Percentiles rank a stretch among this genome's conserved stretches.
phyloP scores from a whole-genome alignment of 176 grass and related monocot species.

The Triticum dicoccoides region DNA sequence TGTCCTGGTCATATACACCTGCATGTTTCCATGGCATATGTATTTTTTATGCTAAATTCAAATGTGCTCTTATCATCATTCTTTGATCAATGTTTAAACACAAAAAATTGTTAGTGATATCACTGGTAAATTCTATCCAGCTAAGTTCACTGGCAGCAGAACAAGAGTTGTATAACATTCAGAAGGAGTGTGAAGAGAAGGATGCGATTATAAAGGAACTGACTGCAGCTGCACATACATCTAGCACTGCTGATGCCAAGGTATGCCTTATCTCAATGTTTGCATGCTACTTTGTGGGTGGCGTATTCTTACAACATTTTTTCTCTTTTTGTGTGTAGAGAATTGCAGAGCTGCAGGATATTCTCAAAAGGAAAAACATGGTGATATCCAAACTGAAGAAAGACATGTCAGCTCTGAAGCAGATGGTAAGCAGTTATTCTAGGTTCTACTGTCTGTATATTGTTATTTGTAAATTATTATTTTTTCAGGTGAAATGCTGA shows the following conservation, averaged over 20 bases:
- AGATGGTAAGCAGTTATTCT: constrained; percentile 47
- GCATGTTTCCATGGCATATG: neutral
- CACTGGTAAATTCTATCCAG: constrained; percentile 41
- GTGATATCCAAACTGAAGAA: constrained; percentile 91
- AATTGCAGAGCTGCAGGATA: constrained; percentile 73
- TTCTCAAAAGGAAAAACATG: constrained; percentile 77
- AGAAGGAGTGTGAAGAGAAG: constrained; percentile 89
- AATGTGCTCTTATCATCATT: neutral
- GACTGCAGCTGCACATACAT: constrained; percentile 42
- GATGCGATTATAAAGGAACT: constrained; percentile 78
- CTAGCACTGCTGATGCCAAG: constrained; percentile 56
- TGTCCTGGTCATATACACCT: neutral
- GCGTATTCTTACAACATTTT: neutral
- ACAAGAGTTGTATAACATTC: constrained; percentile 82
- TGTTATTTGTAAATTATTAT: neutral
- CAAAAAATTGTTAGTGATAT: constrained; percentile 4
- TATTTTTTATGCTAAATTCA: neutral
- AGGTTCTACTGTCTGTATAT: neutral
- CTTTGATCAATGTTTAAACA: constrained; percentile 11
- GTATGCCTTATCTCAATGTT: constrained; percentile 14
- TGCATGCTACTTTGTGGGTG: neutral
- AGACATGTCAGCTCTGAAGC: constrained; percentile 63
- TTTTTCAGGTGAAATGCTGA: neutral
- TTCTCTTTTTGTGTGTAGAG: constrained; percentile 44
- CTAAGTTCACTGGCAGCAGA: constrained; percentile 62